Percentiles rank a stretch among this genome's conserved stretches.
These are phyloP conservation scores for Aspergillus versicolor DNA, from an alignment of 2,329 filamentous ascomycete species.

Conservation along the genomic window DNA sequence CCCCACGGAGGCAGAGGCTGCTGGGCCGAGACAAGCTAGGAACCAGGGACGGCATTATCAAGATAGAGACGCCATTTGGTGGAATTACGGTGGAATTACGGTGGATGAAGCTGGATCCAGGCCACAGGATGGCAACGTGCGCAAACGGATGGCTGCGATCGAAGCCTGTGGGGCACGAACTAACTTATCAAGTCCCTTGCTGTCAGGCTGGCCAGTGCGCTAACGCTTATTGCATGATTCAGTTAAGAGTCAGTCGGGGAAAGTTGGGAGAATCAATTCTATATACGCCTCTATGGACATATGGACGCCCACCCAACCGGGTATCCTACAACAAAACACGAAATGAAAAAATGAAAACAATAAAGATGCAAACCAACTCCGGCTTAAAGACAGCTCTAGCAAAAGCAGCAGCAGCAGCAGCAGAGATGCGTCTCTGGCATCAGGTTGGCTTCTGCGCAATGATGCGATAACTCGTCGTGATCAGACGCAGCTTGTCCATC, in stretches of 20 bases:
- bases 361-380: conserved; percentile 10
- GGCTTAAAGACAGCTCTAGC: background rate
- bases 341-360: background rate
- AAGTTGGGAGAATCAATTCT: too few species aligned
- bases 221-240: background rate
- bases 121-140: conserved; percentile 18
- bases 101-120: background rate
- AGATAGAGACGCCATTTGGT: background rate
- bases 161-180: conserved; percentile 7
- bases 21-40: background rate
- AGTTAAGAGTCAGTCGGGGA: background rate
- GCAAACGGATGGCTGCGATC: conserved; percentile 21
- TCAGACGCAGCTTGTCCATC: conserved; percentile 55
- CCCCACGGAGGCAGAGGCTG: background rate
- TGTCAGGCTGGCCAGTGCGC: too few species aligned
- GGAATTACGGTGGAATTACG: background rate
- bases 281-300: conserved; percentile 9
- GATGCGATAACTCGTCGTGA: conserved; percentile 54
- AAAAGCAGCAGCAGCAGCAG: too few species aligned
- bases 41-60: background rate
- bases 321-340: conserved; percentile 6
- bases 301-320: conserved; percentile 13
- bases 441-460: conserved; percentile 48
- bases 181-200: too few species aligned
- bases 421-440: background rate